Evolutionary conservation across 2,329 filamentous ascomycete genomes (phyloP), one percentile per base, ranked within the genome.

Genomic region (Ophiostoma sp.): DNA sequence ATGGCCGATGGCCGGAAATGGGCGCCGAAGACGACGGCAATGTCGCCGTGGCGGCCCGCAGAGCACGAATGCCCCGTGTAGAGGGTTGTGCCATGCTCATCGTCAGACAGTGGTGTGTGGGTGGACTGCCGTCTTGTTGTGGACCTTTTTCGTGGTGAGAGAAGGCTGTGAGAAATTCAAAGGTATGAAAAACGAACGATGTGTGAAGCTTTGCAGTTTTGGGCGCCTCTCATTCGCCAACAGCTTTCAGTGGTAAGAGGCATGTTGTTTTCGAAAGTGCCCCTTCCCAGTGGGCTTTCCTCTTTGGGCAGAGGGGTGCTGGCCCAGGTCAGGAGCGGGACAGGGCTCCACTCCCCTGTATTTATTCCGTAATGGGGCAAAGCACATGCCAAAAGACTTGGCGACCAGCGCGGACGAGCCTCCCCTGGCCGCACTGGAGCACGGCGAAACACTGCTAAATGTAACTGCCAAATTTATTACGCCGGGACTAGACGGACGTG

Each of bases 161-260:
- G 36, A 45, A 66, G 61, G 61, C 36, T 66, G 61, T 45, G 36
- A 66, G 36, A 66, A 66, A 42, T 2, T 48, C 42, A 48, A 42
- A 6, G 39, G 36, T 4, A 3, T 17, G 59, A 39, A 15, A 42
- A 39, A 39, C 33, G 6, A 12, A 45, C 22, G 61, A 45, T 42
- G 12, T 25, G 50, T 28, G 61, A 66, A 45, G 61, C 61, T 66
- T 42, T 66, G 61, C 36, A 45, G 36, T 45, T 66, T 66, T 45
- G 9, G 19, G 15, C 36, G 36, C 22, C 19, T 66, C 61, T 66
- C 36, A 66, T 66, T 66, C 61, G 61, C 36, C 7, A 28, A 42
- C 22, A 15, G 57, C 31, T 31, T 22, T 7, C 1, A 25, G n/a
- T 25, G 50, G n/a, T 25, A 22, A 15, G 25, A 11, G 45, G 2